Base-by-base conservation (phyloP, 2,329 filamentous ascomycete species). In the Trichoderma harzianum region DNA sequence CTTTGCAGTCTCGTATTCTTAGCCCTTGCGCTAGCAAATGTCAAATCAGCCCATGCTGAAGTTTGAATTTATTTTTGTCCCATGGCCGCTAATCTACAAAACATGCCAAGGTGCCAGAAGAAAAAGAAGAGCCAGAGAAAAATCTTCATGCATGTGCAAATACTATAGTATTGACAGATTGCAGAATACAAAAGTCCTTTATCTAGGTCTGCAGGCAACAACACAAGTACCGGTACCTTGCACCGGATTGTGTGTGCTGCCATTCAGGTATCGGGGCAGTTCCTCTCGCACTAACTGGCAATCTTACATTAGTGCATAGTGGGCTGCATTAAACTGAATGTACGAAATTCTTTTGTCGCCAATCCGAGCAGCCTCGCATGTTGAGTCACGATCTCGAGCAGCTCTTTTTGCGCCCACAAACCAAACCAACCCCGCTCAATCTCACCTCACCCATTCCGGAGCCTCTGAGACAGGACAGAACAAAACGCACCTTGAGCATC, bases 331-430 rank as follows among this genome's bases (percentile, higher is more conserved):
- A 65, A 58, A 34, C n/a, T 70, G 68, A 26, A 64, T 55, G 68
- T 63, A 57, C 55, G 60, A 64, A 70, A 70, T 65, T 30, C 69
- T 68, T 43, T 28, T 39, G 61, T 32, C 47, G 64, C 64, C 70
- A 67, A 30, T 26, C 65, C 62, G 58, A 51, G 69, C 66, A 70
- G 71, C 71, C 67, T 72, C 67, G 66, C 71, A 61, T 32, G 53
- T 70, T 72, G 71, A 72, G 66, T 72, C 71, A 72, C 67, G 51
- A 68, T 70, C 71, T 58, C 71, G 43, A 57, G 60, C 57, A 43
- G 26, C 43, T 69, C 57, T 62, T 70, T 64, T 64, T 43, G 66
- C 66, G 57, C 55, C 67, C 60, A 62, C 71, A 69, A 72, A 47
- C 53, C 39, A 58, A 58, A 58, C 28, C 18, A 34, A 72, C 71